A percentile compares a stretch with the other conserved stretches of the same genome.
Evolutionary conservation across 1,284 basidiomycete genomes (phyloP).

Genomic region (Cystobasidiaceae sp.): DNA sequence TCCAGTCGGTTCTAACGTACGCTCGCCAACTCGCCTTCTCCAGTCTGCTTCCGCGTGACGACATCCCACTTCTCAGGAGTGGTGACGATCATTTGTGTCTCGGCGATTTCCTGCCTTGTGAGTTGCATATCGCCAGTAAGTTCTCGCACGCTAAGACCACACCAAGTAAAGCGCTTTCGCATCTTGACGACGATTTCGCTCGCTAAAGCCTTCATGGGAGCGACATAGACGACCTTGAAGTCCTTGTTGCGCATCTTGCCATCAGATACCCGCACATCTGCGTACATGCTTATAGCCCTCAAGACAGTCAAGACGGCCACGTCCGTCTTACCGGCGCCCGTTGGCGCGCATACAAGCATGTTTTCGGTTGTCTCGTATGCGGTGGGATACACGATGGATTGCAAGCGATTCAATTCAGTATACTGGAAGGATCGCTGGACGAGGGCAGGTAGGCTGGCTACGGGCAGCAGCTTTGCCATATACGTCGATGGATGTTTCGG

Average conservation of each 20-base stretch:
- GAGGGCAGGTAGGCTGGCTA: slow-evolving; percentile 71
- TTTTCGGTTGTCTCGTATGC: slow-evolving; percentile 95
- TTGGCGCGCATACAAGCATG: slow-evolving; percentile 91
- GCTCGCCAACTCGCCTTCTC: slow-evolving; percentile 72
- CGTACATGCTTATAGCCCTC: slow-evolving; percentile 74
- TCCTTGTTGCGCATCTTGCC: slow-evolving; percentile 53
- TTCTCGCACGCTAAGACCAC: slow-evolving; percentile 81
- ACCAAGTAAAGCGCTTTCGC: slow-evolving; percentile 81
- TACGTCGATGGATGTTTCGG: slow-evolving; percentile 68
- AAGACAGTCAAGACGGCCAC: slow-evolving; percentile 93
- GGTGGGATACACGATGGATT: slow-evolving; percentile 89
- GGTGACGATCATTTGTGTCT: slow-evolving; percentile 97
- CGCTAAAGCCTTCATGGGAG: slow-evolving; percentile 97
- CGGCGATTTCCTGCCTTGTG: slow-evolving; percentile 85
- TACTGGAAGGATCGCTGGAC: slow-evolving; percentile 88
- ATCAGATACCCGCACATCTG: slow-evolving; percentile 47
- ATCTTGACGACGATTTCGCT: slow-evolving; percentile 94
- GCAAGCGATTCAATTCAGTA: slow-evolving; percentile 81
- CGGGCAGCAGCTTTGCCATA: slow-evolving; percentile 66
- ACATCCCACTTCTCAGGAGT: slow-evolving; percentile 99
- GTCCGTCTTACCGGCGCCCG: slow-evolving; percentile 99
- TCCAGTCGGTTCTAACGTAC: slow-evolving; percentile 51
- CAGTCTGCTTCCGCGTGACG: slow-evolving; percentile 93
- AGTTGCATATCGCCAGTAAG: slow-evolving; percentile 99
- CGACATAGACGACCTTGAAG: slow-evolving; percentile 98